These are phyloP conservation scores for Polyporus arcularius DNA, from an alignment of 768 basidiomycete genomes.

Conservation along the genomic window DNA sequence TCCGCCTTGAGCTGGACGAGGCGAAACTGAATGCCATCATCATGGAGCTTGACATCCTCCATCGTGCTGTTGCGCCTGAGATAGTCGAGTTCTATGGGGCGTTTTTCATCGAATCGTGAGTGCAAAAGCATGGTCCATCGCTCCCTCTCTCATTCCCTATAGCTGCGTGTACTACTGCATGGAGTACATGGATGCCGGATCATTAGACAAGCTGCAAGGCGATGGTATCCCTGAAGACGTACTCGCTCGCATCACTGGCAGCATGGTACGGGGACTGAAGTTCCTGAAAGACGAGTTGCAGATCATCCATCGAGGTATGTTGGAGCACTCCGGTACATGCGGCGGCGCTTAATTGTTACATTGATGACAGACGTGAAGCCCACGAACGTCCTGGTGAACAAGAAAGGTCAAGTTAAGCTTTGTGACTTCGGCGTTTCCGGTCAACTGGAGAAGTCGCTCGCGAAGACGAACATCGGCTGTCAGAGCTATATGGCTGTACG, in stretches of 20 bases:
- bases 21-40: constrained; percentile 94
- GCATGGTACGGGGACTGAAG: constrained; percentile 86
- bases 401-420: constrained; percentile 86
- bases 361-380: constrained; percentile 77
- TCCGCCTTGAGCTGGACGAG: constrained; percentile 92
- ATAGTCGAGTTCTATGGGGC: constrained; percentile 99
- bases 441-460: constrained; percentile 92
- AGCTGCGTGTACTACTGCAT: constrained; percentile 95
- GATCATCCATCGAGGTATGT: constrained; percentile 72
- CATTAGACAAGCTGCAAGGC: constrained; percentile 76
- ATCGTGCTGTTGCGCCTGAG: constrained; percentile 86
- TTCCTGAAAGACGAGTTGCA: constrained; percentile 95
- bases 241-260: constrained; percentile 75
- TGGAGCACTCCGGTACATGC: not conserved
- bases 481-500: constrained; percentile 98
- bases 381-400: constrained; percentile 90
- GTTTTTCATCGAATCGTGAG: constrained; percentile 95
- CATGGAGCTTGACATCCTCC: constrained; percentile 98
- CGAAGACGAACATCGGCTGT: constrained; percentile 98
- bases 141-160: not conserved
- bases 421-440: constrained; percentile 99
- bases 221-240: constrained; percentile 69
- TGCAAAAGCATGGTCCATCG: not conserved
- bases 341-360: too few species aligned
- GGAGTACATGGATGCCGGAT: constrained; percentile 99